Evolutionary conservation across 257 asterid species (phyloP).

Genomic region (Fraxinus excelsior): DNA sequence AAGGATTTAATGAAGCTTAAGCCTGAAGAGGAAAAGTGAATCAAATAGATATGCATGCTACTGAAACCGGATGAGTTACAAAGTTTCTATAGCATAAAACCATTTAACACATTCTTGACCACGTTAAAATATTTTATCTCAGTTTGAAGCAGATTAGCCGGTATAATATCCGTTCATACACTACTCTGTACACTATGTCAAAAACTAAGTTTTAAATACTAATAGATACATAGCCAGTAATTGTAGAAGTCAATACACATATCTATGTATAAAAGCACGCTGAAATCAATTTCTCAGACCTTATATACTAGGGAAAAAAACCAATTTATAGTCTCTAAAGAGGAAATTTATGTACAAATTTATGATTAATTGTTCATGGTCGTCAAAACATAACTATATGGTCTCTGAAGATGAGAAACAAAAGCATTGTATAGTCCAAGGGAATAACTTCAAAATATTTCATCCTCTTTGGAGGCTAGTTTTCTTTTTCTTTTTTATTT

Average conservation of each 20-base stretch:
- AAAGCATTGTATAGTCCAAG: neutral
- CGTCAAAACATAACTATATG: neutral
- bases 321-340: neutral
- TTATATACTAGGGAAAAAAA: neutral
- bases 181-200: neutral
- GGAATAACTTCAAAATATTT: neutral
- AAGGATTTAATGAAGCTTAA: neutral
- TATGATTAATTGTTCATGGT: neutral
- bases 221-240: neutral
- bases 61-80: neutral
- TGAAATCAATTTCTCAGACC: neutral
- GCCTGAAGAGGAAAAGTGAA: neutral
- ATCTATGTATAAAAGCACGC: neutral
- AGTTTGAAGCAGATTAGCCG: neutral
- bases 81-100: neutral
- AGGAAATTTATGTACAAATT: too few species aligned
- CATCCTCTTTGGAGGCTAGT: conserved; percentile 24
- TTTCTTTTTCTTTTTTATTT: neutral
- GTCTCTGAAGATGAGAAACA: neutral
- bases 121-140: neutral
- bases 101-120: neutral
- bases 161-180: neutral
- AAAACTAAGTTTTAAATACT: neutral
- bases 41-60: neutral
- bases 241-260: neutral